Evolutionary conservation across 2,329 filamentous ascomycete genomes (phyloP).

Genomic region (Xylariaceae sp.): DNA sequence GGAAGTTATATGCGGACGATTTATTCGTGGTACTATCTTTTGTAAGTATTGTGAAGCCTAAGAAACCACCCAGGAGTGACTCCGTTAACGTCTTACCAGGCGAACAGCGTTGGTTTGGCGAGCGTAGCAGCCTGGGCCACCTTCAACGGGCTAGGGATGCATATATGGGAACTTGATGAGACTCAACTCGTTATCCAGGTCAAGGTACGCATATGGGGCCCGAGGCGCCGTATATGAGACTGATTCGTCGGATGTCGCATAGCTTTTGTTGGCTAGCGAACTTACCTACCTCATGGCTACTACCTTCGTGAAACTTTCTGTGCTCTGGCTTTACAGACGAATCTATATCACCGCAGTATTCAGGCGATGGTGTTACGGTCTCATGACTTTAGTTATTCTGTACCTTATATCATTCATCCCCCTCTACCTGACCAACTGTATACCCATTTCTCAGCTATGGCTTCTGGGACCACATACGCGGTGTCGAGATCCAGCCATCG

Average conservation of each 20-base stretch:
- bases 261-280: conserved; percentile 30
- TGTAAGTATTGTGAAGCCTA: conserved; percentile 24
- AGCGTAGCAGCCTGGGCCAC: conserved; percentile 32
- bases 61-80: not conserved
- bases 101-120: conserved; percentile 20
- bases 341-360: conserved; percentile 40
- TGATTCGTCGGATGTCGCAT: conserved; percentile 20
- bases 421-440: conserved; percentile 42
- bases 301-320: conserved; percentile 41
- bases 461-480: conserved; percentile 40
- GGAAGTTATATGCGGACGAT: conserved; percentile 32
- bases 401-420: conserved; percentile 41
- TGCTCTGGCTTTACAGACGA: conserved; percentile 40
- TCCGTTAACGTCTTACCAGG: conserved; percentile 7
- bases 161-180: conserved; percentile 18
- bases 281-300: conserved; percentile 40
- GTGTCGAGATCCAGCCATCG: conserved; percentile 43
- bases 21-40: conserved; percentile 29
- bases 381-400: conserved; percentile 33
- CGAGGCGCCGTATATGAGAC: conserved; percentile 1
- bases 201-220: conserved; percentile 18
- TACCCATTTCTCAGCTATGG: conserved; percentile 41
- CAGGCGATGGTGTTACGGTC: conserved; percentile 33
- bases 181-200: conserved; percentile 10
- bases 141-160: conserved; percentile 34